Percentiles rank a stretch among this genome's conserved stretches.
These are phyloP conservation scores for Colletotrichum sp. DNA, from an alignment of 2,329 filamentous ascomycete genomes.

Conservation along the genomic window DNA sequence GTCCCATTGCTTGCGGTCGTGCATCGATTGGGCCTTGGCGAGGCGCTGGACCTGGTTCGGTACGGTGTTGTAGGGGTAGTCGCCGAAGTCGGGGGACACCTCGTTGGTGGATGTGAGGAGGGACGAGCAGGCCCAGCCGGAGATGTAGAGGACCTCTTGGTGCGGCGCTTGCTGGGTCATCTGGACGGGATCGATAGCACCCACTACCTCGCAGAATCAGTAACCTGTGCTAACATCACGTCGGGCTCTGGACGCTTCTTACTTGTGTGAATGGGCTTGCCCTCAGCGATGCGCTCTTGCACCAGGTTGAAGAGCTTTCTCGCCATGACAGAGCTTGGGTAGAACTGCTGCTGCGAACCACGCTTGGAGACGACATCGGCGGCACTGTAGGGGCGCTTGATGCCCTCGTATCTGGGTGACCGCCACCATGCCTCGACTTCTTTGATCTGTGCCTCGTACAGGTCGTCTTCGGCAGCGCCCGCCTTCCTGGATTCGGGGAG, in stretches of 20 bases:
- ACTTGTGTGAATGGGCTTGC: constrained; percentile 94
- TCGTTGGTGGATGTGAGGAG: constrained; percentile 94
- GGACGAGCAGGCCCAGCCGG: constrained; percentile 96
- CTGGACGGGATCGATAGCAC: constrained; percentile 97
- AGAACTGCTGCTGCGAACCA: constrained; percentile 83
- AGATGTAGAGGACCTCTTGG: constrained; percentile 95
- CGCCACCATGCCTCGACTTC: constrained; percentile 93
- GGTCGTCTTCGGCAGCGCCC: constrained; percentile 80
- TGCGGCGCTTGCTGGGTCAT: constrained; percentile 98
- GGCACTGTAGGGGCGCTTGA: constrained; percentile 89
- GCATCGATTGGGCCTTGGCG: constrained; percentile 95
- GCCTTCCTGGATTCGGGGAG: constrained; percentile 79
- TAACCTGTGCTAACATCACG: neutral
- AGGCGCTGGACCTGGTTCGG: constrained; percentile 97
- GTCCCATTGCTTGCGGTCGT: constrained; percentile 96
- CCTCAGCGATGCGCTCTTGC: constrained; percentile 76
- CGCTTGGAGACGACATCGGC: constrained; percentile 93
- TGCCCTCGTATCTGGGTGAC: constrained; percentile 82
- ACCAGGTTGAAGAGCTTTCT: constrained; percentile 92
- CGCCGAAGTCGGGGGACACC: constrained; percentile 95
- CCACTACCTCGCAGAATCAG: constrained; percentile 63
- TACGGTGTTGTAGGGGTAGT: constrained; percentile 99
- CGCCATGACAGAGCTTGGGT: constrained; percentile 94
- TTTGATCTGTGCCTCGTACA: constrained; percentile 83
- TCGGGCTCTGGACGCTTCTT: constrained; percentile 34